Base-by-base conservation (phyloP, 2,329 filamentous ascomycete species). In the Fusarium poae region DNA sequence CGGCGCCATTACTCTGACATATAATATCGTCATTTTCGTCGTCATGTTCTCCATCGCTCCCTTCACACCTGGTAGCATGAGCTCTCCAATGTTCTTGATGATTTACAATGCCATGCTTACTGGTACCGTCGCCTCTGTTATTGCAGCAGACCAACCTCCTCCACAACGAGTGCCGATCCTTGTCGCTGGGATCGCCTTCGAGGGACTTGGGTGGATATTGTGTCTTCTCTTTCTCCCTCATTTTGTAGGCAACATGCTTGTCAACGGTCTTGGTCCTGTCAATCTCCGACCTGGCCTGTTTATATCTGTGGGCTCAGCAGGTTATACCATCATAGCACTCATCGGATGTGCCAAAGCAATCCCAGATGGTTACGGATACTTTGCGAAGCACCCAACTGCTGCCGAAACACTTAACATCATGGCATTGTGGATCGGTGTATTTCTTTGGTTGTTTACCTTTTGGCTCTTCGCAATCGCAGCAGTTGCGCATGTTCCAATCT, bases 51-150 rank as follows among this genome's bases (percentile, higher is more conserved):
- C 56, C 1, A 18, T 57, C 0, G 50, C 56, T 0, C 56, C 56
- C 0, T 57, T 58, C 12, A 13, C 51, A 0, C 56, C 39, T 3
- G 56, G 56, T 9, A 57, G 56, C 7, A 45, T 57, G 56, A 58
- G 51, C n/a, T 58, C 56, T n/a, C 56, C 56, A 1, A 58, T 58
- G 51, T 58, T 58, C n/a, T 7, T 58, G 1, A 58, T 58, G 56
- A 58, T 58, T 13, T 58, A 58, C 20, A 58, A 58, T 1, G 25
- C 56, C 0, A 58, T 58, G 56, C 56, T 58, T 0, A 58, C 56
- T 0, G 56, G 56, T 0, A 58, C 56, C 2, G 30, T 58, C 25
- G 56, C 56, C 1, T 58, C 56, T 0, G 51, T 58, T 0, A 58
- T 58, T 2, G 56, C 56, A 16, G 39, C 32, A 0, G 51, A 58